phyloP scores from a whole-genome alignment of 2,329 filamentous ascomycete species.

The Colletotrichum sp. region DNA sequence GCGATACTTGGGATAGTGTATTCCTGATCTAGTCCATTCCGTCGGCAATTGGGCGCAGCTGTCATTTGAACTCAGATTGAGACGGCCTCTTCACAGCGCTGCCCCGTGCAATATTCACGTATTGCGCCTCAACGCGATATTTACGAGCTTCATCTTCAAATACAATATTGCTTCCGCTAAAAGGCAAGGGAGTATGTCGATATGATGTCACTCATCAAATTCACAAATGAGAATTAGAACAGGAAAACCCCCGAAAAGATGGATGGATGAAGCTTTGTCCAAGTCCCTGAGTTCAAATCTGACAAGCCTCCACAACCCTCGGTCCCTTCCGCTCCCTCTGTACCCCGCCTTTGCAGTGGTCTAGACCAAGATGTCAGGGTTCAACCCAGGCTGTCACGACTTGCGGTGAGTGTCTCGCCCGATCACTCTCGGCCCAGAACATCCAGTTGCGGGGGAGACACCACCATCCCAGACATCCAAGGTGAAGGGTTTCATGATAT shows the following conservation, averaged over 20 bases:
- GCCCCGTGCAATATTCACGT: background rate
- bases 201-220: background rate
- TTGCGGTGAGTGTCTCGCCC: background rate
- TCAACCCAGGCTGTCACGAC: background rate
- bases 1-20: background rate
- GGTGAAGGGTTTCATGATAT: background rate
- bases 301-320: background rate
- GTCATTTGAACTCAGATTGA: background rate
- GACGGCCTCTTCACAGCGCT: background rate
- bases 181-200: background rate
- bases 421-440: background rate
- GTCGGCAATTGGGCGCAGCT: background rate
- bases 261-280: background rate
- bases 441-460: background rate
- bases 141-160: background rate
- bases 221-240: background rate
- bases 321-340: background rate
- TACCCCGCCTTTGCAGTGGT: background rate
- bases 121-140: background rate
- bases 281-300: background rate
- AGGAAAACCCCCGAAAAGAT: background rate
- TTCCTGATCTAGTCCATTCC: background rate
- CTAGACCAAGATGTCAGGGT: background rate
- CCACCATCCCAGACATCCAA: background rate
- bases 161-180: rapidly evolving